A percentile compares a stretch with the other conserved stretches of the same genome.
phyloP scores from a whole-genome alignment of 2,329 filamentous ascomycete genomes.

The Pseudofabraea citricarpa region DNA sequence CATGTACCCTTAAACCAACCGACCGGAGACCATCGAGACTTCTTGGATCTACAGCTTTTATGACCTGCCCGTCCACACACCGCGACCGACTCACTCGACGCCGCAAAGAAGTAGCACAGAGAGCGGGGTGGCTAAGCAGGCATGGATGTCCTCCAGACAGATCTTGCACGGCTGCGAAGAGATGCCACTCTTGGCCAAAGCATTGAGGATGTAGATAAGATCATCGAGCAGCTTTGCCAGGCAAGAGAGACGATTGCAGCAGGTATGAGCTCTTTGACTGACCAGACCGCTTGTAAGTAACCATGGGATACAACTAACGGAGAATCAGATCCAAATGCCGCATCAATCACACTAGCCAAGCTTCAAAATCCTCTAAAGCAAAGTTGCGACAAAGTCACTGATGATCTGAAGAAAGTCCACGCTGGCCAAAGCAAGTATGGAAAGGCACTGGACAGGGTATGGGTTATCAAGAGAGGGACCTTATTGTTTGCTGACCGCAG shows the following conservation, averaged over 20 bases:
- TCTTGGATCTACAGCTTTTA: neutral
- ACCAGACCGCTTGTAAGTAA: slow-evolving; percentile 9
- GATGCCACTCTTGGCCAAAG: slow-evolving; percentile 27
- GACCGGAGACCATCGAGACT: neutral
- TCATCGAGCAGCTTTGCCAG: slow-evolving; percentile 70
- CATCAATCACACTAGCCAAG: slow-evolving; percentile 72
- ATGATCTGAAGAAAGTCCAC: slow-evolving; percentile 78
- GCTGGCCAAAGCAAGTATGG: slow-evolving; percentile 78
- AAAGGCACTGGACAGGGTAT: slow-evolving; percentile 78
- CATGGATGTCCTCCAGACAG: slow-evolving; percentile 27
- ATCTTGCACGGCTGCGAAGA: slow-evolving; percentile 25
- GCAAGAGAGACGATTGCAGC: slow-evolving; percentile 70
- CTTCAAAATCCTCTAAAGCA: slow-evolving; percentile 82
- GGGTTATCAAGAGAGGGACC: slow-evolving; percentile 10
- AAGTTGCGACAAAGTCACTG: slow-evolving; percentile 74
- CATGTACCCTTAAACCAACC: too few relatives aligned
- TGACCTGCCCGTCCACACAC: neutral
- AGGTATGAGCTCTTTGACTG: too few relatives aligned
- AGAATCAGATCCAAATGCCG: slow-evolving; percentile 58
- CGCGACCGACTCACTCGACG: too few relatives aligned
- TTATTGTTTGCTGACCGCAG: slow-evolving; percentile 5
- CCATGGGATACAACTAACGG: slow-evolving; percentile 4
- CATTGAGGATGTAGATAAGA: slow-evolving; percentile 73
- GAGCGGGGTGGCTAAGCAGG: slow-evolving; percentile 17
- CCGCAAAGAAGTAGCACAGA: too few relatives aligned